Evolutionary conservation across 78 protist genomes (phyloP).

Genomic region (Protostelium mycophagum): DNA sequence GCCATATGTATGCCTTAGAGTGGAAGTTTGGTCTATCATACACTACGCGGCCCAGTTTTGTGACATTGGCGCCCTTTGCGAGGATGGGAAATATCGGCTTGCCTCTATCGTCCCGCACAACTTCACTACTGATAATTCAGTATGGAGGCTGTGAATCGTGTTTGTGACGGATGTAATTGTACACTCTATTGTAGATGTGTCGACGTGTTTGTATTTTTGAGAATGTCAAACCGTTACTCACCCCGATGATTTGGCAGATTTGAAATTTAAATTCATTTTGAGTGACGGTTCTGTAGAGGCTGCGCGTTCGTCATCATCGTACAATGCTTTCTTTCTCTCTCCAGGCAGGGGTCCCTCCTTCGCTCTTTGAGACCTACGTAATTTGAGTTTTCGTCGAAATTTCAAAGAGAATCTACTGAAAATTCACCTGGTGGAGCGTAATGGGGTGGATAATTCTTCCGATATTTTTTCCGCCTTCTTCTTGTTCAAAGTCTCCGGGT

Average conservation of each 20-base stretch:
- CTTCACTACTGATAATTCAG: neutral
- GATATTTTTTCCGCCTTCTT: neutral
- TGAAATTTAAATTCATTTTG: neutral
- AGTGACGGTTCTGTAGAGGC: neutral
- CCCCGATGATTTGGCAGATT: neutral
- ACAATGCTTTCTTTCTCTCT: too few relatives aligned
- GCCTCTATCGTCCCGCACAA: neutral
- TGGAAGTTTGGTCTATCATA: neutral
- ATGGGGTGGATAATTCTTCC: neutral
- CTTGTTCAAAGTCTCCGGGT: neutral
- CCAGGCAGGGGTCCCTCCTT: too few relatives aligned
- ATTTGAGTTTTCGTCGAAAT: neutral
- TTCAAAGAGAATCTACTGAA: neutral
- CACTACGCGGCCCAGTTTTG: neutral
- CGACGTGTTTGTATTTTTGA: too few relatives aligned
- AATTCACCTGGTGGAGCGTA: neutral
- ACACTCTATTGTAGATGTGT: too few relatives aligned
- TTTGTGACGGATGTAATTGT: too few relatives aligned
- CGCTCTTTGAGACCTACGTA: neutral
- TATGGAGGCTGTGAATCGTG: too few relatives aligned
- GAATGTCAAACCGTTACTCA: too few relatives aligned
- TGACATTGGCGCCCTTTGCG: slow-evolving; percentile 1
- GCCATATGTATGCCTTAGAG: slow-evolving; percentile 7
- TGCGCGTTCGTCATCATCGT: neutral
- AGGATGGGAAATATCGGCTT: neutral